phyloP scores from a whole-genome alignment of 108 stramenopile species.

The Stephanodiscus triporus region DNA sequence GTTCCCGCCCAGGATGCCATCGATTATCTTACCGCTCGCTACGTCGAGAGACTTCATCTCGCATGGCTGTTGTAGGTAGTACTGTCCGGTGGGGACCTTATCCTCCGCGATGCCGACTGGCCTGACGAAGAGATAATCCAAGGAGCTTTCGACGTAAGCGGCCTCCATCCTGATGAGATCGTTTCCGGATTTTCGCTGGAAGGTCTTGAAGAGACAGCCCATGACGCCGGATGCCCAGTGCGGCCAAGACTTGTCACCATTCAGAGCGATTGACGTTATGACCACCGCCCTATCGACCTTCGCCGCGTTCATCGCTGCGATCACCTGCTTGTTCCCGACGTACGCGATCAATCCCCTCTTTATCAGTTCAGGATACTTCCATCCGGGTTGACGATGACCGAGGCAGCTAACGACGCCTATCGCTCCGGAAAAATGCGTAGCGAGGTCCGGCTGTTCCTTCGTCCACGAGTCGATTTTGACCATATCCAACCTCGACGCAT shows the following conservation, averaged over 20 bases:
- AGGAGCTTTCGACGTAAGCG: constrained; percentile 8
- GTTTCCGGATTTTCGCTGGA: constrained; percentile 40
- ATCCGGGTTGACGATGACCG: constrained; percentile 72
- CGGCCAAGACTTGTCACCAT: constrained; percentile 56
- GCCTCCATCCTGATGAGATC: constrained; percentile 68
- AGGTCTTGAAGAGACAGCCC: constrained; percentile 51
- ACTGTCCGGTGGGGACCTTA: constrained; percentile 44
- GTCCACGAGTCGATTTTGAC: constrained; percentile 42
- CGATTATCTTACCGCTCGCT: constrained; percentile 41
- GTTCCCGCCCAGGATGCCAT: constrained; percentile 53
- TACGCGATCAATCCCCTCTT: constrained; percentile 34
- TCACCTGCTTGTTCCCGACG: constrained; percentile 60
- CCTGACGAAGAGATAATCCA: constrained; percentile 72
- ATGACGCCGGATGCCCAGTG: constrained; percentile 55
- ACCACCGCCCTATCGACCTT: constrained; percentile 55
- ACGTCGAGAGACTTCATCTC: constrained; percentile 1
- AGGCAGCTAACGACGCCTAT: constrained; percentile 72
- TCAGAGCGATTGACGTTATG: constrained; percentile 63
- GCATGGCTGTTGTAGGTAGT: constrained; percentile 52
- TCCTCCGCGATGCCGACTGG: constrained; percentile 73
- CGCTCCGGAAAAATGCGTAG: constrained; percentile 51
- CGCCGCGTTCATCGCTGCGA: constrained; percentile 60
- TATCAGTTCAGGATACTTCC: constrained; percentile 39
- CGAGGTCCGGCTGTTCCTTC: constrained; percentile 22
- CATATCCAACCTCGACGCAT: constrained; percentile 32